A percentile compares a stretch with the other conserved stretches of the same genome.
Conservation (phyloP, 1,139 yeast genomes). For the Schwanniomyces etchellsii region DNA sequence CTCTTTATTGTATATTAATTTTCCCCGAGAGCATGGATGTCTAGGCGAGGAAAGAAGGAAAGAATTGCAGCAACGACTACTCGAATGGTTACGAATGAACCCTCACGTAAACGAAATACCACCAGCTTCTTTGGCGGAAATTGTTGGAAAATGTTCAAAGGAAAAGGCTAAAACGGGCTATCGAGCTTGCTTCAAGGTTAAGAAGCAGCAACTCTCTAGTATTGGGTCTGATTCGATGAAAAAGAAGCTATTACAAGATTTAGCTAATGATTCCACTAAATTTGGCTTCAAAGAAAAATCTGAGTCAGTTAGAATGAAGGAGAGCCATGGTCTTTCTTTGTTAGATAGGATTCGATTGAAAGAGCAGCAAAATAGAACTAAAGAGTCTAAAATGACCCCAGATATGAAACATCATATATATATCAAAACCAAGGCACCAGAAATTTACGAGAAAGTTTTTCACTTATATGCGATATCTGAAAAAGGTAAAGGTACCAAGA, state of each 20-base stretch:
- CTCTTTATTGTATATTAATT: conserved; percentile 1
- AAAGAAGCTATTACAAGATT: conserved; percentile 13
- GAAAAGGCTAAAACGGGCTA: not conserved
- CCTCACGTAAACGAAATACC: conserved; percentile 6
- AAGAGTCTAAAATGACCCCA: conserved; percentile 15
- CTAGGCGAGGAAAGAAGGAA: not conserved
- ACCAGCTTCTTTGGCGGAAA: not conserved
- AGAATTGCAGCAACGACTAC: not conserved
- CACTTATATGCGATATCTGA: conserved; percentile 18
- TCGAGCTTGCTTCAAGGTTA: conserved; percentile 3
- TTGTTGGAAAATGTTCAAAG: conserved; percentile 1
- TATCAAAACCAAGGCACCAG: conserved; percentile 36
- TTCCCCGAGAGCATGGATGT: not conserved
- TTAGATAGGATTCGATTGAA: conserved; percentile 37
- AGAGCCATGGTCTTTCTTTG: conserved; percentile 29
- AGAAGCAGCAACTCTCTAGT: conserved; percentile 13
- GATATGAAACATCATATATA: conserved; percentile 31
- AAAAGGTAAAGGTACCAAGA: conserved; percentile 6
- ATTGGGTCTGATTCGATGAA: conserved; percentile 2
- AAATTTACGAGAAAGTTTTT: conserved; percentile 31
- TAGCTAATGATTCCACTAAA: conserved; percentile 27
- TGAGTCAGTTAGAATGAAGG: conserved; percentile 15
- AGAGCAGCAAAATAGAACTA: conserved; percentile 19
- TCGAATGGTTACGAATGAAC: conserved; percentile 44
- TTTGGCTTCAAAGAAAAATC: conserved; percentile 24